phyloP scores from a whole-genome alignment of 371 early-diverging fungal species.

The Mortierella sp. region DNA sequence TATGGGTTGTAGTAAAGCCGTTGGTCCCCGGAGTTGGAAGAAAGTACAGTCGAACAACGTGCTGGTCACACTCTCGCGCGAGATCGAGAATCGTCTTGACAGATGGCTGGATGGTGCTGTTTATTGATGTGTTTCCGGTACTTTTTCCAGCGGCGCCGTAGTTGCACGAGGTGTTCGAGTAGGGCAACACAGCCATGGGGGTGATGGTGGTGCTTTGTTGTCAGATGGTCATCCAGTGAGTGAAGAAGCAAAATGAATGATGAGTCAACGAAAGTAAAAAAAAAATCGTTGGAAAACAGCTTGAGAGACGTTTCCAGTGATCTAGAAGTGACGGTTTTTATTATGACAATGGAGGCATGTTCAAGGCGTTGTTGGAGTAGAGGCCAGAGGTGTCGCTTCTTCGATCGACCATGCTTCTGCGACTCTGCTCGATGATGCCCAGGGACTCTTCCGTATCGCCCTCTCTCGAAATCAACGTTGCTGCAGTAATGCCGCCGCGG shows the following conservation, averaged over 20 bases:
- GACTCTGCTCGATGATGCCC: constrained; percentile 53
- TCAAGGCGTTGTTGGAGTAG: constrained; percentile 13
- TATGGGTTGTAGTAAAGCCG: constrained; percentile 53
- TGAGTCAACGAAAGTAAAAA: neutral
- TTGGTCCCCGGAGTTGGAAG: constrained; percentile 49
- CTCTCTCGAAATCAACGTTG: constrained; percentile 28
- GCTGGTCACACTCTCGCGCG: constrained; percentile 40
- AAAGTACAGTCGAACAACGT: constrained; percentile 47
- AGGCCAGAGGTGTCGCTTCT: constrained; percentile 44
- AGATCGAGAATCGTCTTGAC: constrained; percentile 41
- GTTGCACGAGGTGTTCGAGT: constrained; percentile 16
- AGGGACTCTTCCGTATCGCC: constrained; percentile 25
- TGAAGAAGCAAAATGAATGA: neutral
- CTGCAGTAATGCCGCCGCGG: constrained; percentile 34
- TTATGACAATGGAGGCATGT: neutral
- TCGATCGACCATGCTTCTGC: constrained; percentile 37
- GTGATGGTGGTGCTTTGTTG: neutral
- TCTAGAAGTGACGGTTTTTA: constrained; percentile 7
- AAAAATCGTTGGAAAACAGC: neutral
- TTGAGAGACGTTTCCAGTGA: too few relatives aligned
- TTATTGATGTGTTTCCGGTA: neutral
- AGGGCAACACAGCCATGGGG: constrained; percentile 7
- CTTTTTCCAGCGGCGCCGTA: neutral
- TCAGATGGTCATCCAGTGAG: constrained; percentile 6
- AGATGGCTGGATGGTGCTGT: constrained; percentile 40